Evolutionary conservation across 805 yeast species (phyloP).

Genomic region (Lachancea nothofagi): DNA sequence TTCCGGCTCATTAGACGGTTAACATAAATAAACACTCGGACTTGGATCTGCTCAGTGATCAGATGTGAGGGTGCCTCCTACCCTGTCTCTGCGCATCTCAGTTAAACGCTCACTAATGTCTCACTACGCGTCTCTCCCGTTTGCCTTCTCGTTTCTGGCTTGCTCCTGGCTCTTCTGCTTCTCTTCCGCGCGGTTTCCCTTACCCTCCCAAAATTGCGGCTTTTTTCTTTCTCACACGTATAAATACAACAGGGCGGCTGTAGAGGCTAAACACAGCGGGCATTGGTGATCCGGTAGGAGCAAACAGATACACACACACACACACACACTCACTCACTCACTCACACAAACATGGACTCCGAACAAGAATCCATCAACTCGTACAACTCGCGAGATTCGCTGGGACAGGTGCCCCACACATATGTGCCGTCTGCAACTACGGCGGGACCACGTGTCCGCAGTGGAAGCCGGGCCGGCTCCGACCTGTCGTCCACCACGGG

Average conservation of each 20-base stretch:
- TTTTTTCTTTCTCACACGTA: neutral
- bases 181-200: slow-evolving; percentile 5
- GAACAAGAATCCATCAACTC: slow-evolving; percentile 21
- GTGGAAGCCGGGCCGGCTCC: slow-evolving; percentile 5
- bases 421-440: slow-evolving; percentile 12
- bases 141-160: too few species aligned
- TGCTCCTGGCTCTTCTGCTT: neutral
- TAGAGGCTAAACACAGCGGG: too few species aligned
- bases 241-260: neutral
- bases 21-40: too few species aligned
- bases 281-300: too few species aligned
- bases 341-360: slow-evolving; percentile 9
- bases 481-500: slow-evolving; percentile 7
- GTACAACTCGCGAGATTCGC: slow-evolving; percentile 16
- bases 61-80: too few species aligned
- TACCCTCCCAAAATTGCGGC: slow-evolving; percentile 5
- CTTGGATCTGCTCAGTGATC: too few species aligned
- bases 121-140: too few species aligned
- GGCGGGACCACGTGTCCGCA: slow-evolving; percentile 1
- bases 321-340: slow-evolving; percentile 1
- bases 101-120: too few species aligned
- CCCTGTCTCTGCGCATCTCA: too few species aligned
- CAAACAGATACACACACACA: neutral
- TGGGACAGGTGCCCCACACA: slow-evolving; percentile 13
- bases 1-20: too few species aligned